Evolutionary conservation across 352 stramenopile genomes (phyloP).

Genomic region (Globisporangium sylvaticum): DNA sequence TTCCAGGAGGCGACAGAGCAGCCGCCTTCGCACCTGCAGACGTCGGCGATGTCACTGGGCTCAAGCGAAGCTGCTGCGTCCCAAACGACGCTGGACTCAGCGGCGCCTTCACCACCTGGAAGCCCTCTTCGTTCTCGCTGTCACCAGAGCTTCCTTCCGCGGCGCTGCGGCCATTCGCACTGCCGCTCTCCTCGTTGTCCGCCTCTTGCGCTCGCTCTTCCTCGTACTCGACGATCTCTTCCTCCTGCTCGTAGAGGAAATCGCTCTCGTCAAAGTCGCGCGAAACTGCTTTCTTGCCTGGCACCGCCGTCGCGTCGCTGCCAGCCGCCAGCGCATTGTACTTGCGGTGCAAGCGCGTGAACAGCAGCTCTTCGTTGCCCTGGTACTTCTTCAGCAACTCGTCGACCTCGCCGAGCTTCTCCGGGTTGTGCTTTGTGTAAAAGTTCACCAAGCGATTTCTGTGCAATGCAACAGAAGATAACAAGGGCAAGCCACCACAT

Average conservation of each 20-base stretch:
- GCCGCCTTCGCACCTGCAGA: neutral
- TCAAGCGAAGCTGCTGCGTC: conserved; percentile 7
- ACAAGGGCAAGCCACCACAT: conserved; percentile 1
- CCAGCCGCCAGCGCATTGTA: conserved; percentile 61
- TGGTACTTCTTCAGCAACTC: conserved; percentile 71
- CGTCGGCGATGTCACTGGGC: conserved; percentile 10
- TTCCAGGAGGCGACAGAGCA: conserved; percentile 23
- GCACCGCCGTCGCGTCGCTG: conserved; percentile 11
- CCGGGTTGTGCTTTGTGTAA: conserved; percentile 71
- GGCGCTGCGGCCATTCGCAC: conserved; percentile 15
- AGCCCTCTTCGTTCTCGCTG: conserved; percentile 35
- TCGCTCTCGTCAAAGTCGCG: conserved; percentile 42
- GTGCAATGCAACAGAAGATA: neutral
- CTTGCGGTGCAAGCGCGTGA: conserved; percentile 70
- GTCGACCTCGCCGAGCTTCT: conserved; percentile 59
- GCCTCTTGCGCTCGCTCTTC: conserved; percentile 28
- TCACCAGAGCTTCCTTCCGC: conserved; percentile 19
- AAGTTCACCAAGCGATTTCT: conserved; percentile 48
- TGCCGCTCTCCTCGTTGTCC: conserved; percentile 26
- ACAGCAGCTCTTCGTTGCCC: conserved; percentile 75
- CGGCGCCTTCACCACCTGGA: conserved; percentile 34
- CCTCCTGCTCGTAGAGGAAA: conserved; percentile 47
- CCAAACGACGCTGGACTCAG: conserved; percentile 13
- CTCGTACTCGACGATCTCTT: conserved; percentile 30
- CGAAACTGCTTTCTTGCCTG: conserved; percentile 23